These are phyloP conservation scores for Thuidium tamariscinum DNA, from an alignment of 225 moss, liverwort and hornwort species.

Conservation along the genomic window DNA sequence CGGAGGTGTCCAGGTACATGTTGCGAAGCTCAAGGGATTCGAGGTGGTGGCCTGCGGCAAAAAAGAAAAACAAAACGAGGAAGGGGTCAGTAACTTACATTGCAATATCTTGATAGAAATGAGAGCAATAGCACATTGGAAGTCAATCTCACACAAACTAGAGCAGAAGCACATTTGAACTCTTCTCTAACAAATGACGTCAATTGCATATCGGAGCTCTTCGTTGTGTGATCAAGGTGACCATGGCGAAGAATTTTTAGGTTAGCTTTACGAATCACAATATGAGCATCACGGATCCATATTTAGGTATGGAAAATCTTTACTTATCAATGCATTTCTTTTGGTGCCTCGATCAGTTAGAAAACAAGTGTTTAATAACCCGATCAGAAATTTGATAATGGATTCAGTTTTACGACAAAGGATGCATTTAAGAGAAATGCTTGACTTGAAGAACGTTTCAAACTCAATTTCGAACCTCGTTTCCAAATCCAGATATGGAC, in stretches of 20 bases:
- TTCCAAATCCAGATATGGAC: not conserved
- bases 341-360: not conserved
- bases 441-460: not conserved
- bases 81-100: not conserved
- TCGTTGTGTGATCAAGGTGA: not conserved
- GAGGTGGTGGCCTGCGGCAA: constrained; percentile 37
- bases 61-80: not conserved
- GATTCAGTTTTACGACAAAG: not conserved
- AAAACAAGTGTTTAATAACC: not conserved
- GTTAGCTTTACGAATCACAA: not conserved
- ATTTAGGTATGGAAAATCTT: no score
- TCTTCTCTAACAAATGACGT: not conserved
- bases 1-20: constrained; percentile 57
- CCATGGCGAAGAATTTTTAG: not conserved
- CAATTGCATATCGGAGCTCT: not conserved
- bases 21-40: constrained; percentile 70
- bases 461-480: not conserved
- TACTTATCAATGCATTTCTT: not conserved
- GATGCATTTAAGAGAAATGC: not conserved
- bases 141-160: not conserved
- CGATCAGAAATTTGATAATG: not conserved
- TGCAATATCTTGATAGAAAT: not conserved
- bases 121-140: not conserved
- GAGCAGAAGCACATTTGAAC: not conserved
- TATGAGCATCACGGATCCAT: not conserved